A percentile compares a stretch with the other conserved stretches of the same genome.
Evolutionary conservation across 108 stramenopile genomes (phyloP).

Genomic region (Cyclotella distinguenda): DNA sequence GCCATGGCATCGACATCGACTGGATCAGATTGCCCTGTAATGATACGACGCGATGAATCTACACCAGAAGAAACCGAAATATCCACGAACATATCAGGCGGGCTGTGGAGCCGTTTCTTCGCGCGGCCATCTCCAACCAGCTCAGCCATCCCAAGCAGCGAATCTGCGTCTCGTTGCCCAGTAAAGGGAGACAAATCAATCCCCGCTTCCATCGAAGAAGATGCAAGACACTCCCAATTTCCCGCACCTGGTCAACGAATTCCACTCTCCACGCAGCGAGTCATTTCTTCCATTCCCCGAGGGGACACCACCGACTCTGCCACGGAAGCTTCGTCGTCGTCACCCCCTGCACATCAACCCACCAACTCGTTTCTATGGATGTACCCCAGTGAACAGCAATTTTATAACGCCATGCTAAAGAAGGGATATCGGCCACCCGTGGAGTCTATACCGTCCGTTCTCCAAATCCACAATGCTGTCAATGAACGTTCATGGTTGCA

Average conservation of each 20-base stretch:
- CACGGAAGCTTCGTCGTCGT: conserved; percentile 16
- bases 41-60: conserved; percentile 10
- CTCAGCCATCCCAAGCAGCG: background rate
- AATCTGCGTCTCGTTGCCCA: conserved; percentile 15
- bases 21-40: conserved; percentile 38
- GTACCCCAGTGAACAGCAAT: conserved; percentile 96
- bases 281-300: conserved; percentile 76
- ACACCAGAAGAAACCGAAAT: background rate
- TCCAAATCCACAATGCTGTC: conserved; percentile 94
- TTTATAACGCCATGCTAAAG: conserved; percentile 94
- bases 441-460: conserved; percentile 76
- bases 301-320: conserved; percentile 30
- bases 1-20: conserved; percentile 4
- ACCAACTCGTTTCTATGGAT: conserved; percentile 68
- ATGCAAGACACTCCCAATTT: conserved; percentile 73
- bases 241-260: conserved; percentile 74
- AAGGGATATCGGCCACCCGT: conserved; percentile 89
- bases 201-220: conserved; percentile 81
- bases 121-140: conserved; percentile 2
- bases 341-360: conserved; percentile 40
- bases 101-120: conserved; percentile 38
- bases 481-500: conserved; percentile 92
- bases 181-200: conserved; percentile 19
- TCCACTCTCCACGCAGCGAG: conserved; percentile 68
- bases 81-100: conserved; percentile 13